Evolutionary conservation across 1,139 yeast genomes (phyloP).

Genomic region (Debaryomyces nepalensis): DNA sequence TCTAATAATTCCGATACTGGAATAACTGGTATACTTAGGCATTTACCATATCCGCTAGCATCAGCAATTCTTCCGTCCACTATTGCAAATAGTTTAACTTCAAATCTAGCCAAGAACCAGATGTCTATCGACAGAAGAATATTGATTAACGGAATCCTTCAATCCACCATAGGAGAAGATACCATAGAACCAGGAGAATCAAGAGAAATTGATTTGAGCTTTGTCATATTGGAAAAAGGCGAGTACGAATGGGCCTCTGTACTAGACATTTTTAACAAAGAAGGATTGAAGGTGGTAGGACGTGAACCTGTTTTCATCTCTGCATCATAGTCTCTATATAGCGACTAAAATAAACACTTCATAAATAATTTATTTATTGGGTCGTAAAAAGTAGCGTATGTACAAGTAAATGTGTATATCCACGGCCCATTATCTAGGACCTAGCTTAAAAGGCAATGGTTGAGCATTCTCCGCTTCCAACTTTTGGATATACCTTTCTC

Average conservation of each 20-base stretch:
- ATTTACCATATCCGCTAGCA: slow-evolving; percentile 56
- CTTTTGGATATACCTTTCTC: slow-evolving; percentile 47
- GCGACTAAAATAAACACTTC: background rate
- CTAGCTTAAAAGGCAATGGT: slow-evolving; percentile 52
- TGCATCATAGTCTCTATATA: slow-evolving; percentile 25
- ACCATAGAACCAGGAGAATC: slow-evolving; percentile 49
- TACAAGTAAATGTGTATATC: slow-evolving; percentile 11
- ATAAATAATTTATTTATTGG: slow-evolving; percentile 5
- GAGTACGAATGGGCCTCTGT: slow-evolving; percentile 80
- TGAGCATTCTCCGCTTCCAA: slow-evolving; percentile 54
- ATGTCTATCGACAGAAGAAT: slow-evolving; percentile 55
- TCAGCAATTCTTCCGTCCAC: slow-evolving; percentile 20
- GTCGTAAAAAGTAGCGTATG: slow-evolving; percentile 10
- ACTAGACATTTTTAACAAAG: slow-evolving; percentile 51
- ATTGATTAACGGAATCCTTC: slow-evolving; percentile 68
- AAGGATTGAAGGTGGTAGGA: slow-evolving; percentile 27
- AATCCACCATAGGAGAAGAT: slow-evolving; percentile 47
- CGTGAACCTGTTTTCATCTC: slow-evolving; percentile 40
- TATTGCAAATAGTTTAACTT: slow-evolving; percentile 16
- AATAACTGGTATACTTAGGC: slow-evolving; percentile 65
- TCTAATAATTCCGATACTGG: slow-evolving; percentile 44
- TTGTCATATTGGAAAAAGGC: slow-evolving; percentile 69
- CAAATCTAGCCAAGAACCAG: slow-evolving; percentile 21
- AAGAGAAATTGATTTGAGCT: slow-evolving; percentile 50
- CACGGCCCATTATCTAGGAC: slow-evolving; percentile 26